These are phyloP conservation scores for Rhizopus stolonifer DNA, from an alignment of 371 early-diverging fungal species.

Conservation along the genomic window DNA sequence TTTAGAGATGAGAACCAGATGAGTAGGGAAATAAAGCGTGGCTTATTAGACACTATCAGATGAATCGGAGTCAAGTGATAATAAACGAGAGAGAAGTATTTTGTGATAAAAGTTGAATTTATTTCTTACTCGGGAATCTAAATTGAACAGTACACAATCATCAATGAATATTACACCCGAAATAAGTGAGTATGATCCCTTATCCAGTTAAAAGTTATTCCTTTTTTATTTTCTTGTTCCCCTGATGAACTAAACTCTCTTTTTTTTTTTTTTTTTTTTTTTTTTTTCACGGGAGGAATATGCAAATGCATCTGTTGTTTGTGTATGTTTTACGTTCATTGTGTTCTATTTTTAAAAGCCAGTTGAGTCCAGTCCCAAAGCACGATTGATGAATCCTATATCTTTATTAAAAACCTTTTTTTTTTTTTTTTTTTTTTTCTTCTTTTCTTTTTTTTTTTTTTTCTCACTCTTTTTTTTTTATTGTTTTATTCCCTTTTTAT, in stretches of 20 bases:
- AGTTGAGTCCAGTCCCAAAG: slow-evolving; percentile 31
- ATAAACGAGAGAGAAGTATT: too few relatives aligned
- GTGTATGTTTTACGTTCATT: slow-evolving; percentile 7
- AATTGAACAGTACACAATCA: not conserved
- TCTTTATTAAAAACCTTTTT: slow-evolving; percentile 1
- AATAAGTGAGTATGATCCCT: not conserved
- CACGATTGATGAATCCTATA: slow-evolving; percentile 1
- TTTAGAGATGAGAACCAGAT: too few relatives aligned
- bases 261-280: not conserved
- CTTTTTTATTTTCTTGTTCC: too few relatives aligned
- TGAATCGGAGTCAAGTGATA: too few relatives aligned
- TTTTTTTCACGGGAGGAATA: slow-evolving; percentile 1
- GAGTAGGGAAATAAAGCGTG: too few relatives aligned
- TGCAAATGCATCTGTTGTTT: slow-evolving; percentile 21
- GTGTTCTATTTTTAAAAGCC: slow-evolving; percentile 12
- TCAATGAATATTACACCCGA: not conserved
- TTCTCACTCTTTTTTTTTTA: slow-evolving; percentile 6
- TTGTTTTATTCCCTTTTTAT: not conserved
- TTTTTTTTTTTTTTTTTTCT: not conserved
- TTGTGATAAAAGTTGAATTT: not conserved
- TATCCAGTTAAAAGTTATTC: too few relatives aligned
- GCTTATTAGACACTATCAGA: too few relatives aligned
- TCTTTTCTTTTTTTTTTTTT: slow-evolving; percentile 5
- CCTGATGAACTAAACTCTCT: too few relatives aligned
- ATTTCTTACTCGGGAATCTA: not conserved